phyloP scores from a whole-genome alignment of 257 asterid genomes.

The Verbascum thapsus region DNA sequence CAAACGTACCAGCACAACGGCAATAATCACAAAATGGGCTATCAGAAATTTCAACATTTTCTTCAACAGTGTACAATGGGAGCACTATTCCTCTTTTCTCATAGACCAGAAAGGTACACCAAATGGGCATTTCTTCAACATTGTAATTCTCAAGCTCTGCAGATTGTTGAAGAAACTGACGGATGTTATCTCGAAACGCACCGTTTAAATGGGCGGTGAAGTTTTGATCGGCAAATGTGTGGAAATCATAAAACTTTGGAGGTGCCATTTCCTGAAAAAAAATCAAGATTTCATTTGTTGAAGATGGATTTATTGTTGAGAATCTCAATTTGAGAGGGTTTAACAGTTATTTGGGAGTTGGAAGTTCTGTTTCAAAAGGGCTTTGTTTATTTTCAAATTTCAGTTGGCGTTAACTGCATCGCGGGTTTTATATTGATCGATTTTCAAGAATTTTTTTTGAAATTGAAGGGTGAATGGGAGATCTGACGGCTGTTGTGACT shows the following conservation, averaged over 20 bases:
- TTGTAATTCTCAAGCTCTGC: slow-evolving; percentile 56
- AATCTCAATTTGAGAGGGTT: too few species aligned
- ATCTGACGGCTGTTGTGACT: too few species aligned
- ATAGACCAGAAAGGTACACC: slow-evolving; percentile 72
- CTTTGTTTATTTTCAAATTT: slow-evolving; percentile 30
- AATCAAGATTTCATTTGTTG: slow-evolving; percentile 24
- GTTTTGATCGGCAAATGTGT: slow-evolving; percentile 64
- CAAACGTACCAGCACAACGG: slow-evolving; percentile 62
- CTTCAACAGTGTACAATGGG: slow-evolving; percentile 82
- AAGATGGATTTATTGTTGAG: too few species aligned
- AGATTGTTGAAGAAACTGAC: slow-evolving; percentile 61
- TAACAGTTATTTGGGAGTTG: slow-evolving; percentile 32
- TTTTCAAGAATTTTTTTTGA: too few species aligned
- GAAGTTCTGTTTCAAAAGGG: background rate
- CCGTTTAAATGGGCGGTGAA: slow-evolving; percentile 50
- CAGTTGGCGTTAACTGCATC: slow-evolving; percentile 34
- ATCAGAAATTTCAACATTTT: slow-evolving; percentile 50
- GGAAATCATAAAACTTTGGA: slow-evolving; percentile 58
- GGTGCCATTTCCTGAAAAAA: slow-evolving; percentile 31
- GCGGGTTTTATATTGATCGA: slow-evolving; percentile 11
- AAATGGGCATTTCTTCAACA: slow-evolving; percentile 60
- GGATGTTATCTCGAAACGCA: slow-evolving; percentile 71
- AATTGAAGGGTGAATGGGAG: too few species aligned
- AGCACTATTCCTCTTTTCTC: slow-evolving; percentile 59
- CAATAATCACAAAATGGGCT: slow-evolving; percentile 75